phyloP scores from a whole-genome alignment of 768 basidiomycete genomes.

The Leccinellum rugosiceps region DNA sequence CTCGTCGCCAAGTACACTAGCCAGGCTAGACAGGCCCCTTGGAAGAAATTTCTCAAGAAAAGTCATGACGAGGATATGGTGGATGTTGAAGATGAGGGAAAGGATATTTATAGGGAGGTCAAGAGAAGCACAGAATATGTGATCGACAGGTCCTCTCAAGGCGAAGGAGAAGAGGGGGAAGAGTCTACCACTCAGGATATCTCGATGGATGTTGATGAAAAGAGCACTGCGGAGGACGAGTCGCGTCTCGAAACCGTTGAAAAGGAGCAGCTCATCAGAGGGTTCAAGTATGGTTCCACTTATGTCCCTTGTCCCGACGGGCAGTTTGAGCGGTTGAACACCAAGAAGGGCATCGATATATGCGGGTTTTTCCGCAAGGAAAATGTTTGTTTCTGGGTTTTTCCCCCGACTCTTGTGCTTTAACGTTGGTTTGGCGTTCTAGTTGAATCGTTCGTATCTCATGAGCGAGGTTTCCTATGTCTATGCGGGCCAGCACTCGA shows the following conservation, averaged over 20 bases:
- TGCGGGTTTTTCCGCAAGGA: conserved; percentile 73
- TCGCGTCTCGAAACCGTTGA: conserved; percentile 55
- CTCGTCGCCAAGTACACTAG: conserved; percentile 81
- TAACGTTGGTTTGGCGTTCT: not conserved
- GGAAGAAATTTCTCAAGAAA: conserved; percentile 57
- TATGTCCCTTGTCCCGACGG: conserved; percentile 85
- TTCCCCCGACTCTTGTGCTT: not conserved
- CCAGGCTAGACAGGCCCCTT: conserved; percentile 60
- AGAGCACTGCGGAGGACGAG: conserved; percentile 34
- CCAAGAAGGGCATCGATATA: conserved; percentile 83
- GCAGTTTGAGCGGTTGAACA: conserved; percentile 72
- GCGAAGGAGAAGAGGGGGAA: conserved; percentile 25
- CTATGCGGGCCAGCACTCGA: conserved; percentile 67
- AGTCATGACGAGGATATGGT: conserved; percentile 25
- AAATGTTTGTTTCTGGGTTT: conserved; percentile 46
- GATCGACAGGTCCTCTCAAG: conserved; percentile 44
- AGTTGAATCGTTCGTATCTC: conserved; percentile 81
- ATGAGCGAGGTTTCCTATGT: conserved; percentile 88
- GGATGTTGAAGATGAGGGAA: conserved; percentile 29
- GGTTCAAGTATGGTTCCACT: conserved; percentile 88
- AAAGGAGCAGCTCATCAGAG: conserved; percentile 74
- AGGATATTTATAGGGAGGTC: conserved; percentile 37
- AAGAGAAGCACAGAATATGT: conserved; percentile 53
- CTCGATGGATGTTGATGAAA: conserved; percentile 25
- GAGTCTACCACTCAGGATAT: conserved; percentile 17